Evolutionary conservation across 2,329 filamentous ascomycete species (phyloP), one percentile per base, ranked within the genome.

Genomic region (Zymoseptoria pseudotritici): DNA sequence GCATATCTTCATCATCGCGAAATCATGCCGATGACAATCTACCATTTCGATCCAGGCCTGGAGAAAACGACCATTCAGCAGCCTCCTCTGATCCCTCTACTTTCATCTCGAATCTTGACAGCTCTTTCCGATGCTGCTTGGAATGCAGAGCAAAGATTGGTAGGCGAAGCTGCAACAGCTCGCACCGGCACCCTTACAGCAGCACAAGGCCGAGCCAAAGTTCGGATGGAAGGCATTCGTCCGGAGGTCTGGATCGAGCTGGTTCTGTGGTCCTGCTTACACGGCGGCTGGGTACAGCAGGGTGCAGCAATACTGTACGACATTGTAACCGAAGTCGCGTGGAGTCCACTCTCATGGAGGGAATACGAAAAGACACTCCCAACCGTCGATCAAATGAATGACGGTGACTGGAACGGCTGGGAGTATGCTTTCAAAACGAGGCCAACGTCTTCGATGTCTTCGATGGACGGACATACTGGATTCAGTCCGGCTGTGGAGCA

Each of bases 221-320:
- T 77, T 1, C 67, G 71, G 17, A 72, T 78, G 7, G 72, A 72
- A 5, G 77, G 73, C 19, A 63, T 80, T 10, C 62, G 66, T 0
- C 74, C 77, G 1, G 79, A 81, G 60, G 68, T 81, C 13, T 81
- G 79, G 79, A 67, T 82, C 19, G 79, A 82, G 65, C 71, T 82
- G n/a, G 73, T 81, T 20, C 69, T 82, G 2, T 81, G 79, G 79
- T 77, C 78, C 13, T 80, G 78, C 63, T 63, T 81, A 7, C 76
- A 79, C 56, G 79, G 79, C 20, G 76, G 76, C 5, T 81, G 78
- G 77, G 69, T 75, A 7, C 53, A 66, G 11, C 75, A 79, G 56
- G 79, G 78, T 2, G 65, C 68, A n/a, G 68, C 70, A 1, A 75
- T 80, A 11, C 63, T 80, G 1, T 61, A 61, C 60, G n/a, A 61